Conservation (phyloP, 176 grass and related monocot species). For the Juncus inflexus region DNA sequence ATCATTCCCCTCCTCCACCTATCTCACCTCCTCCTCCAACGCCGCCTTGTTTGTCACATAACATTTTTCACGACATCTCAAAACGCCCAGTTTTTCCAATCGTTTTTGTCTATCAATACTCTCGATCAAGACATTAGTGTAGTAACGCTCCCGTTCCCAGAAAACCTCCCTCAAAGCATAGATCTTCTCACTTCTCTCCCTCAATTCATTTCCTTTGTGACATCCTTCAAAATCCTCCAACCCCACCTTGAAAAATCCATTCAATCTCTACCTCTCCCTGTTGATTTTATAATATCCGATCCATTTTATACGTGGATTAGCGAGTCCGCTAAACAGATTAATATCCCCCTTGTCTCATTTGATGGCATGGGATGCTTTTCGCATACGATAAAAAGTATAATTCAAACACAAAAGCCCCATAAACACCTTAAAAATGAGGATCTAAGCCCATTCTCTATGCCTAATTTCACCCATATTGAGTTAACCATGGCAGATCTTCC, state of each 20-base stretch:
- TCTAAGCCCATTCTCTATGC: neutral
- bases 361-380: conserved; percentile 20
- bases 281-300: conserved; percentile 20
- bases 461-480: neutral
- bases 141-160: conserved; percentile 11
- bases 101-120: neutral
- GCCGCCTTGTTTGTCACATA: conserved; percentile 21
- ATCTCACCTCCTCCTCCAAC: conserved; percentile 22
- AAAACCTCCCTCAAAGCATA: conserved; percentile 7
- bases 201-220: conserved; percentile 9
- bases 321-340: conserved; percentile 1
- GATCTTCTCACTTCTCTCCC: conserved; percentile 9
- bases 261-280: neutral
- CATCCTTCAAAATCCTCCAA: conserved; percentile 17
- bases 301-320: neutral
- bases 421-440: conserved; percentile 2
- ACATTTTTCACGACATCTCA: conserved; percentile 30
- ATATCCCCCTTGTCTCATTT: conserved; percentile 5
- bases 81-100: conserved; percentile 24
- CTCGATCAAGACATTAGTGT: neutral
- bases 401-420: conserved; percentile 5
- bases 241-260: conserved; percentile 37
- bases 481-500: conserved; percentile 8
- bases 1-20: conserved; percentile 35
- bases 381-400: neutral